Conservation (phyloP, 148 eudicot genomes). For the Bassia scoparia region DNA sequence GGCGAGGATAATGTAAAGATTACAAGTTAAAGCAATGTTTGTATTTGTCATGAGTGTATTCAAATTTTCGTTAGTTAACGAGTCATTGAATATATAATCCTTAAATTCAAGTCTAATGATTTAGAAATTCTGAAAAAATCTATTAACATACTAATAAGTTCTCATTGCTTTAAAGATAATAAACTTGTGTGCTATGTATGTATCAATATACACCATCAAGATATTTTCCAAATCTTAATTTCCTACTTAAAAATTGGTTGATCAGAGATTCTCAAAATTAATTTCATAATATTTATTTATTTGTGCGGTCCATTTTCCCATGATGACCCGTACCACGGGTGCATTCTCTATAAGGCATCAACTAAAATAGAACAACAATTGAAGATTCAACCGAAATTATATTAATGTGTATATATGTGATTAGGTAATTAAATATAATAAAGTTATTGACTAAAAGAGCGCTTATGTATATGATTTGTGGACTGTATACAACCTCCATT, state of each 20-base stretch:
- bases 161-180: too few relatives aligned
- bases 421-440: not conserved
- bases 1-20: too few relatives aligned
- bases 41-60: too few relatives aligned
- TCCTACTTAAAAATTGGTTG: constrained; percentile 2
- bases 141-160: too few relatives aligned
- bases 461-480: constrained; percentile 16
- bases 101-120: too few relatives aligned
- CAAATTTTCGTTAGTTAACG: too few relatives aligned
- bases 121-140: too few relatives aligned
- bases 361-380: constrained; percentile 19
- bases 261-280: not conserved
- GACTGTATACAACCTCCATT: constrained; percentile 13
- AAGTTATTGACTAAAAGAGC: constrained; percentile 14
- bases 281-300: not conserved
- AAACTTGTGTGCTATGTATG: too few relatives aligned
- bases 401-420: not conserved
- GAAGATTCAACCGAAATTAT: constrained; percentile 11
- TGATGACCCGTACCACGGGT: constrained; percentile 18
- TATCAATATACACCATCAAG: too few relatives aligned
- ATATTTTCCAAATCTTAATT: too few relatives aligned
- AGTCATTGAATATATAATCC: too few relatives aligned
- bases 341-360: constrained; percentile 24
- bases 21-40: too few relatives aligned
- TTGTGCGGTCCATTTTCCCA: not conserved